These are phyloP conservation scores for Desmodesmus armatus DNA, from an alignment of 139 green algal species.

Conservation along the genomic window DNA sequence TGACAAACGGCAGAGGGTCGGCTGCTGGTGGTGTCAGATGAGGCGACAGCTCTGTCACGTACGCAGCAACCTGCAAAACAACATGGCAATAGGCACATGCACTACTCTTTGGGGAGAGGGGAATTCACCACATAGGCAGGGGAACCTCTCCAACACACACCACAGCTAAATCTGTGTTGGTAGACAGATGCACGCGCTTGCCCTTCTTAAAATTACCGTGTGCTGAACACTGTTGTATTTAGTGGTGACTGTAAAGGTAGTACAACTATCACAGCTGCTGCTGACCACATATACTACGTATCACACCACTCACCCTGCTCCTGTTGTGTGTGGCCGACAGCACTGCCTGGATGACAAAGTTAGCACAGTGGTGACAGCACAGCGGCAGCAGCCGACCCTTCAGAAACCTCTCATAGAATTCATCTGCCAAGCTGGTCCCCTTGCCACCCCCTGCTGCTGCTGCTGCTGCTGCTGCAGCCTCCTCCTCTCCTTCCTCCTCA, in stretches of 20 bases:
- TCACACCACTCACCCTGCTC: slow-evolving; percentile 22
- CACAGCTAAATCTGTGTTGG: no score
- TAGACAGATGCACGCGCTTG: no score
- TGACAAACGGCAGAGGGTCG: slow-evolving; percentile 77
- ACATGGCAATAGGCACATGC: background rate
- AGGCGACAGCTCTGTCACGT: slow-evolving; percentile 44
- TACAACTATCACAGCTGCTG: background rate
- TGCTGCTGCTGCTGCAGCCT: slow-evolving; percentile 18
- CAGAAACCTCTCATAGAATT: slow-evolving; percentile 57
- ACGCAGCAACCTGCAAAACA: background rate
- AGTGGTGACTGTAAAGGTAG: background rate
- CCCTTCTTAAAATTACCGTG: no score
- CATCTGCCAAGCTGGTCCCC: slow-evolving; percentile 50
- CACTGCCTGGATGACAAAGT: slow-evolving; percentile 83
- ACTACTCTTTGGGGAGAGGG: no score
- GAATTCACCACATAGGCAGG: no score
- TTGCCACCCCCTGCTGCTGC: slow-evolving; percentile 52
- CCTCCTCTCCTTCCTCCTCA: no score
- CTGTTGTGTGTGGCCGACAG: slow-evolving; percentile 52
- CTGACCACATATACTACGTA: no score
- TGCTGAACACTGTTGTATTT: no score
- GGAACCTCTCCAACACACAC: no score
- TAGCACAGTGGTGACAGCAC: slow-evolving; percentile 71
- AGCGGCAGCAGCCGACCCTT: slow-evolving; percentile 57
- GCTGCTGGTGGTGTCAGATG: no score